These are phyloP conservation scores for Nakazawaea peltata DNA, from an alignment of 805 yeast species.

Conservation along the genomic window DNA sequence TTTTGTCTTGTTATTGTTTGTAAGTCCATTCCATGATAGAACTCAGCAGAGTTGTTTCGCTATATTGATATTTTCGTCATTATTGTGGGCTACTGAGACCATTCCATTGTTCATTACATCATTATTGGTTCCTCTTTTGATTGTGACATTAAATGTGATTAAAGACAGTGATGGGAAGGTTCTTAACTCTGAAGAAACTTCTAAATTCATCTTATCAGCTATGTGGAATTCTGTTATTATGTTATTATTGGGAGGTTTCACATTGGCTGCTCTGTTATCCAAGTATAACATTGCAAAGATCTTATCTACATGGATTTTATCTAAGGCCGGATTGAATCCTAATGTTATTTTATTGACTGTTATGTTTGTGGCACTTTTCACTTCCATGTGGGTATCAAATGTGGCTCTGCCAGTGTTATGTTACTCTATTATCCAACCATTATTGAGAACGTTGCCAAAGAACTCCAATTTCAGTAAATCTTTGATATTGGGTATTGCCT, in stretches of 20 bases:
- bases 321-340: constrained; percentile 84
- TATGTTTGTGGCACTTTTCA: constrained; percentile 79
- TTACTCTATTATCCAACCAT: constrained; percentile 85
- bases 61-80: constrained; percentile 67
- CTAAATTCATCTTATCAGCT: constrained; percentile 68
- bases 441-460: constrained; percentile 75
- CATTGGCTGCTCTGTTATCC: constrained; percentile 89
- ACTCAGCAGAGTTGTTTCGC: constrained; percentile 81
- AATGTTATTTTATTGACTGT: constrained; percentile 65
- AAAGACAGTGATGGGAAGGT: constrained; percentile 44
- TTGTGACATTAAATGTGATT: constrained; percentile 64
- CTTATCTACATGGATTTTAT: constrained; percentile 72
- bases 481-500: constrained; percentile 81
- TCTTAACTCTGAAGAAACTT: constrained; percentile 60
- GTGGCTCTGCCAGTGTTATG: constrained; percentile 97
- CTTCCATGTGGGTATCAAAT: constrained; percentile 93
- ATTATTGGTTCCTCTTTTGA: constrained; percentile 69
- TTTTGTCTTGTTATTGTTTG: constrained; percentile 39
- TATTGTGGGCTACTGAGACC: constrained; percentile 94
- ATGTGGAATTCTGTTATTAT: constrained; percentile 97
- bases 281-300: constrained; percentile 85
- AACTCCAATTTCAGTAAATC: constrained; percentile 75
- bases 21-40: constrained; percentile 51
- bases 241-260: constrained; percentile 87
- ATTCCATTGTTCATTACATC: constrained; percentile 90